Evolutionary conservation across 495 filamentous ascomycete species (phyloP).

Genomic region (Wilcoxina mikolae): DNA sequence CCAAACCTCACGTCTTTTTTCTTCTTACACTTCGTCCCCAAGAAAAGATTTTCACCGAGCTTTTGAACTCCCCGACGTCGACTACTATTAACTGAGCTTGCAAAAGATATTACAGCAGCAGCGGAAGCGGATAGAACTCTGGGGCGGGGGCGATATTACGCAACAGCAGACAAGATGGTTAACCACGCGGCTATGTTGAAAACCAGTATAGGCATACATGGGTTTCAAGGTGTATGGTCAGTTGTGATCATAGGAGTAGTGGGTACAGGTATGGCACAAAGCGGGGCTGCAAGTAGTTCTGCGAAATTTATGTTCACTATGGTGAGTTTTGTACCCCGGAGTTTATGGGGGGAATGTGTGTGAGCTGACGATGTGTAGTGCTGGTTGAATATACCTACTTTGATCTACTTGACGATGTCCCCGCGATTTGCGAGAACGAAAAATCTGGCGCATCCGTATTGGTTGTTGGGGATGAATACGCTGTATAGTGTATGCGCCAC

Average conservation of each 20-base stretch:
- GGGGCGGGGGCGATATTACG: no score
- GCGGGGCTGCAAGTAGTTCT: slow-evolving; percentile 17
- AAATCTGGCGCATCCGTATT: slow-evolving; percentile 68
- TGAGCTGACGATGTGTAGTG: slow-evolving; percentile 40
- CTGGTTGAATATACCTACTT: slow-evolving; percentile 66
- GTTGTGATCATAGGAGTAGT: slow-evolving; percentile 26
- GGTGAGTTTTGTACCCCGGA: slow-evolving; percentile 15
- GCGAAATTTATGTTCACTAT: slow-evolving; percentile 24
- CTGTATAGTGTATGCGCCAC: slow-evolving; percentile 41
- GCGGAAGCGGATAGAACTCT: no score
- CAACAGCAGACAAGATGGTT: no score
- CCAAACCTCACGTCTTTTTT: no score
- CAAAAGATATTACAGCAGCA: no score
- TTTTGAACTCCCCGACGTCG: no score
- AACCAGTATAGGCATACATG: slow-evolving; percentile 18
- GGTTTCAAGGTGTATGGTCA: slow-evolving; percentile 20
- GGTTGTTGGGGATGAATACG: slow-evolving; percentile 57
- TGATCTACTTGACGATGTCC: slow-evolving; percentile 70
- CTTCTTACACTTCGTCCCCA: no score
- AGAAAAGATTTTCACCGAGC: no score
- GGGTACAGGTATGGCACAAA: slow-evolving; percentile 13
- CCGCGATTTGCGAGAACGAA: slow-evolving; percentile 71
- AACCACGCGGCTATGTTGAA: slow-evolving; percentile 15
- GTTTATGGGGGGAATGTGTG: neutral
- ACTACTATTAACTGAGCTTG: no score